Percentiles rank a stretch among this genome's conserved stretches.
These are phyloP conservation scores for Saccharomycopsis guyanensis DNA, from an alignment of 805 yeast species.

Conservation along the genomic window DNA sequence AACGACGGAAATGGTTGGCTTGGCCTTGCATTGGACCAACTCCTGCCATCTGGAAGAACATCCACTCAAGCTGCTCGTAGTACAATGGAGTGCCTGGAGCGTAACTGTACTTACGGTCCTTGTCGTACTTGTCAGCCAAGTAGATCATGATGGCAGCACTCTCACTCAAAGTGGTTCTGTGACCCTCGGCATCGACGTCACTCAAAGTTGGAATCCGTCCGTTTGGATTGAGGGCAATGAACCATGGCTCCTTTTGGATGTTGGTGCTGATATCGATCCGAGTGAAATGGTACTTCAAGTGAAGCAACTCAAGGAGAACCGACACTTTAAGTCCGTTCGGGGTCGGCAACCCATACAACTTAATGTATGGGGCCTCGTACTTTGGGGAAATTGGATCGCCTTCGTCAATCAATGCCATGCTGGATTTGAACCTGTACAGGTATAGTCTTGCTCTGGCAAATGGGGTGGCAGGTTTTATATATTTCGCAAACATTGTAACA, in stretches of 20 bases:
- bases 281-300: slow-evolving; percentile 29
- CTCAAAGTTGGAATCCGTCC: slow-evolving; percentile 55
- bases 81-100: slow-evolving; percentile 34
- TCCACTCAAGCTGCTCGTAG: slow-evolving; percentile 46
- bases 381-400: slow-evolving; percentile 20
- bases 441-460: too few relatives aligned
- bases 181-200: slow-evolving; percentile 33
- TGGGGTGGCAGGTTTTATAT: too few relatives aligned
- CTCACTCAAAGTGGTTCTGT: slow-evolving; percentile 42
- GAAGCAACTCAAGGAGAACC: slow-evolving; percentile 29
- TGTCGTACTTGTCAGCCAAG: slow-evolving; percentile 54
- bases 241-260: slow-evolving; percentile 53
- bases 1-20: slow-evolving; percentile 38
- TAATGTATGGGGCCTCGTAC: slow-evolving; percentile 35
- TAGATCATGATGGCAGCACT: slow-evolving; percentile 56
- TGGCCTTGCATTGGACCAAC: slow-evolving; percentile 62
- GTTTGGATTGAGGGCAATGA: slow-evolving; percentile 48
- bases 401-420: slow-evolving; percentile 12
- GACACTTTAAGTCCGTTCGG: slow-evolving; percentile 38
- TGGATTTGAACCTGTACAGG: background rate
- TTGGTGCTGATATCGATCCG: slow-evolving; percentile 34
- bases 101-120: slow-evolving; percentile 36
- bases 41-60: slow-evolving; percentile 51
- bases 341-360: slow-evolving; percentile 37
- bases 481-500: too few relatives aligned